Percentiles rank a stretch among this genome's conserved stretches.
These are phyloP conservation scores for Erodium moschatum DNA, from an alignment of 441 rosid genomes.

Conservation along the genomic window DNA sequence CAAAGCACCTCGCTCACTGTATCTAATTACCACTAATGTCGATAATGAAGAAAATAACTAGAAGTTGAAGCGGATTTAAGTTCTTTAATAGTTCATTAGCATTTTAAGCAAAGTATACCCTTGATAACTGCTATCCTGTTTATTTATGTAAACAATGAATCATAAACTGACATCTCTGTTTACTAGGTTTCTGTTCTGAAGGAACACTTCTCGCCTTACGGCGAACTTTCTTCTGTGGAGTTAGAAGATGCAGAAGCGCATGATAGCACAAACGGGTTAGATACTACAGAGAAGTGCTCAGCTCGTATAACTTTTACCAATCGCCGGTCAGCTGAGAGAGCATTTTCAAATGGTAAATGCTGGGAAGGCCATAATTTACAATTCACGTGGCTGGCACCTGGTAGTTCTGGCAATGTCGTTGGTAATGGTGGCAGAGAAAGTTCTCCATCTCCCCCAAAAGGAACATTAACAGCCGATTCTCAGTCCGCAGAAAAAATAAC, in stretches of 20 bases:
- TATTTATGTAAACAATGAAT: neutral
- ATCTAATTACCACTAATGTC: neutral
- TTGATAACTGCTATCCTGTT: neutral
- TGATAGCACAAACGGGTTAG: constrained; percentile 25
- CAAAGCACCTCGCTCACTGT: neutral
- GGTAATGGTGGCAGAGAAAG: constrained; percentile 25
- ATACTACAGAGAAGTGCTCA: constrained; percentile 34
- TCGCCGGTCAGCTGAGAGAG: constrained; percentile 69
- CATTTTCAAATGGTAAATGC: constrained; percentile 65
- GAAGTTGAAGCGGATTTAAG: neutral
- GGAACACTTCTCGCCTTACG: constrained; percentile 67
- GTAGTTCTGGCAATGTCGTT: constrained; percentile 29
- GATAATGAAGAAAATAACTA: neutral
- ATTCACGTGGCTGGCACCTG: constrained; percentile 51
- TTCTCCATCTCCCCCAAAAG: constrained; percentile 24
- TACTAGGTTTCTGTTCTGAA: constrained; percentile 56
- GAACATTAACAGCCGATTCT: constrained; percentile 23
- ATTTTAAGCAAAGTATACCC: neutral
- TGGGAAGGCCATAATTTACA: constrained; percentile 74
- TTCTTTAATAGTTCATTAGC: neutral
- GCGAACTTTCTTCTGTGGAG: constrained; percentile 62
- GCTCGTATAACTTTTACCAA: constrained; percentile 49
- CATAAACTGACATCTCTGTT: constrained; percentile 16
- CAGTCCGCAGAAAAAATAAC: constrained; percentile 26
- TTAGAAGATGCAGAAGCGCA: constrained; percentile 46